A percentile compares a stretch with the other conserved stretches of the same genome.
Conservation (phyloP, 352 stramenopile species). For the Pythium brassicae region DNA sequence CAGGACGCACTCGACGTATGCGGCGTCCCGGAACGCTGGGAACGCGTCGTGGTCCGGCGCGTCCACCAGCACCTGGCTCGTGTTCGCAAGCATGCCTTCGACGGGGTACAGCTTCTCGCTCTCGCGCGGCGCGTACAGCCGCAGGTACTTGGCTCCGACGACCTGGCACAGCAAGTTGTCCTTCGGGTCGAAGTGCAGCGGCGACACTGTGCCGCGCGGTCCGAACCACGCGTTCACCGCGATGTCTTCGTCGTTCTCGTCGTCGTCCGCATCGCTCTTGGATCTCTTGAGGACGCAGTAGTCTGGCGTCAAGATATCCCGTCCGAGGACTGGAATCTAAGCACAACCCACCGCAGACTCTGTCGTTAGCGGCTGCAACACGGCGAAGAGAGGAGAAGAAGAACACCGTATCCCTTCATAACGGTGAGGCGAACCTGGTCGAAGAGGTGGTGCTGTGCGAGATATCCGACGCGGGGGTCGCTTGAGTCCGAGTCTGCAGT, state of each 20-base stretch:
- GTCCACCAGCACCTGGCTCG: conserved; percentile 71
- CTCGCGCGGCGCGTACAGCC: conserved; percentile 67
- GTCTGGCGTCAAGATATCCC: conserved; percentile 85
- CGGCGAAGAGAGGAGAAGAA: too few relatives aligned
- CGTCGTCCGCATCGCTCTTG: conserved; percentile 25
- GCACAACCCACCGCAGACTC: neutral
- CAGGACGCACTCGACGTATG: conserved; percentile 71
- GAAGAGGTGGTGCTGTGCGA: conserved; percentile 89
- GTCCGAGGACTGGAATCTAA: conserved; percentile 72
- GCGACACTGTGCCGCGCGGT: conserved; percentile 71
- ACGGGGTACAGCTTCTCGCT: conserved; percentile 78
- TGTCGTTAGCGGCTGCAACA: too few relatives aligned
- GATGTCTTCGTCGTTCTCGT: conserved; percentile 58
- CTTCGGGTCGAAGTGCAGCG: conserved; percentile 86
- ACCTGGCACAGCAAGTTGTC: conserved; percentile 90
- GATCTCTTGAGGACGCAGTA: conserved; percentile 74
- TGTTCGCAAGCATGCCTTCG: conserved; percentile 83
- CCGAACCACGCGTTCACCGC: conserved; percentile 88
- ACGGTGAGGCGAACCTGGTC: conserved; percentile 52
- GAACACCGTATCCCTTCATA: too few relatives aligned
- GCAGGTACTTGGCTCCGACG: conserved; percentile 78
- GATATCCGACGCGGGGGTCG: conserved; percentile 42
- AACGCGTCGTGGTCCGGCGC: conserved; percentile 42
- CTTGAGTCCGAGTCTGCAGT: neutral
- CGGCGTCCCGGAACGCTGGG: conserved; percentile 38